Base-by-base conservation (phyloP, 805 yeast genomes). In the Kodamaea restingae region DNA sequence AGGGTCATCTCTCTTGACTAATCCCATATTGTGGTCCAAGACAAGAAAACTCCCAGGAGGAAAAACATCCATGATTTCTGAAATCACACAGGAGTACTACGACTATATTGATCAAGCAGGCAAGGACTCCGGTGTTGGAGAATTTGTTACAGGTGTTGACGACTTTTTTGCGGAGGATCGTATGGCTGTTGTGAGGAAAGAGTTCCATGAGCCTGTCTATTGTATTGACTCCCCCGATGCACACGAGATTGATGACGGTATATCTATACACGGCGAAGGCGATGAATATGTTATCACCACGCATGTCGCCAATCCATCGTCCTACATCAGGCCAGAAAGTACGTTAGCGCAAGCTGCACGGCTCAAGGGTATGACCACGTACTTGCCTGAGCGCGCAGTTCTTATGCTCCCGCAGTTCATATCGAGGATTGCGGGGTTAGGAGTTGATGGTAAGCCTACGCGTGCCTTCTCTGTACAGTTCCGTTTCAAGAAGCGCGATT, bases 231-330 rank as follows among this genome's bases (percentile, higher is more conserved):
- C 82, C 2, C 76, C 67, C 3, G 71, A 71, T 30, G 95, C 98
- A 0, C 82, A 83, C 48, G 98, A 93, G 58, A 84, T 93, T 43
- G 98, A 91, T 59, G 98, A 91, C 60, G 98, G 97, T 34, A 70
- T 91, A 18, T 78, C 96, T 1, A 65, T 91, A 14, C 65, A 65
- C 32, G 46, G 44, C 3, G 38, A 54, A 2, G 51, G 50, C 20
- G 45, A 47, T 18, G 52, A 52, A 10, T 76, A 63, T 48, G 61
- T 66, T 7, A 48, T 90, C 4, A 74, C 81, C 21, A 70, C 88
- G 2, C 95, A 84, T 56, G 77, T 91, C 45, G 97, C 98, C 1
- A 88, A 91, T 56, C 97, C 97, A 0, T 70, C 87, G 0, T 81
- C 96, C 0, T 76, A 71, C 45, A 58, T 86, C 41, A 56, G 54